These are phyloP conservation scores for Colletotrichum lupini DNA, from an alignment of 2,329 filamentous ascomycete species.

Conservation along the genomic window DNA sequence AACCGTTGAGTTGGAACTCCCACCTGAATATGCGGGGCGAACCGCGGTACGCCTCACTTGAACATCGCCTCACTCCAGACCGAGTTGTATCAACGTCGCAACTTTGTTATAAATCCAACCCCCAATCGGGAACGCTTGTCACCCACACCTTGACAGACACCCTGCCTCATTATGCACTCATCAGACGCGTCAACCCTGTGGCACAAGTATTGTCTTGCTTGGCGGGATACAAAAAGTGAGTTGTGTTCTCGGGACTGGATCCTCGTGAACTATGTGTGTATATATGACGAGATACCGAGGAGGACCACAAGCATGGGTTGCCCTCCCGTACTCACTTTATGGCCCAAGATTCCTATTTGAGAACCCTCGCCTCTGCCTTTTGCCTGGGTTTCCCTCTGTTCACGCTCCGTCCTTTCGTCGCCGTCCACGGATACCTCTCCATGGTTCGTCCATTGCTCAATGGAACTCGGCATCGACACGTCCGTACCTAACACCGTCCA, in stretches of 20 bases:
- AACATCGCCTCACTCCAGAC: not conserved
- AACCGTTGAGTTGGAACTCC: not conserved
- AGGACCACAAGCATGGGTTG: not conserved
- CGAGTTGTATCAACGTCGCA: not conserved
- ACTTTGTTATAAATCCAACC: not conserved
- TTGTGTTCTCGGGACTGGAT: slow-evolving; percentile 21
- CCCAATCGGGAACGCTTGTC: not conserved
- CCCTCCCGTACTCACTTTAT: not conserved
- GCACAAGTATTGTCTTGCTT: slow-evolving; percentile 11
- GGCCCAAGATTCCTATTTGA: slow-evolving; percentile 12
- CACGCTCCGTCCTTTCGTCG: not conserved
- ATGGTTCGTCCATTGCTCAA: slow-evolving; percentile 46
- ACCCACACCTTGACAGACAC: not conserved
- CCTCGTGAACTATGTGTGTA: slow-evolving; percentile 18
- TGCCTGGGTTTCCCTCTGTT: not conserved
- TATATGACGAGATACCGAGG: not conserved
- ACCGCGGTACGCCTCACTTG: not conserved
- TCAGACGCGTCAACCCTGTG: slow-evolving; percentile 20
- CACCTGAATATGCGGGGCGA: not conserved
- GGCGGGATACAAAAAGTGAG: not conserved
- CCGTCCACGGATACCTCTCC: not conserved
- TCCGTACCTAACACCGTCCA: slow-evolving; percentile 82
- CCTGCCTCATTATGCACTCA: not conserved
- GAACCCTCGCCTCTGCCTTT: not conserved
- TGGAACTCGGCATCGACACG: slow-evolving; percentile 84